These are phyloP conservation scores for Rutstroemia sp. DNA, from an alignment of 2,329 filamentous ascomycete species.

Conservation along the genomic window DNA sequence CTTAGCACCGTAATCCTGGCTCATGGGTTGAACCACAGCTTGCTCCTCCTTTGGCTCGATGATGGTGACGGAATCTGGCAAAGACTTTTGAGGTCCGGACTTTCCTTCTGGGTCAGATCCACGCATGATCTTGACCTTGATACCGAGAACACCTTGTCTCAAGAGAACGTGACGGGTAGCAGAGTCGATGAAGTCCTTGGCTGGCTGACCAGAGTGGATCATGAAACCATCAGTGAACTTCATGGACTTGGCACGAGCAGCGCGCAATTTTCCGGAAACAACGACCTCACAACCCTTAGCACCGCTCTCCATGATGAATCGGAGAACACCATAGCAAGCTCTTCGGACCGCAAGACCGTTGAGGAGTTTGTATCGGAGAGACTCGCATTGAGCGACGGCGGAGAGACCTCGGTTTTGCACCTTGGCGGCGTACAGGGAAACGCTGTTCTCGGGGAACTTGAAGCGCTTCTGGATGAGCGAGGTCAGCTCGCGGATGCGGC, in stretches of 20 bases:
- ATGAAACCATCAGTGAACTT: conserved; percentile 99
- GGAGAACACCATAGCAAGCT: conserved; percentile 99
- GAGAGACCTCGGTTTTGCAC: conserved; percentile 99
- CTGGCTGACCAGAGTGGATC: conserved; percentile 99
- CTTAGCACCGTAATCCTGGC: conserved; percentile 99
- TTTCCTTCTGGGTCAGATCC: conserved; percentile 99
- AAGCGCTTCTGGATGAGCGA: conserved; percentile 99
- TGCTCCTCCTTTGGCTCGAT: conserved; percentile 99
- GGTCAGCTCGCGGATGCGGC: conserved; percentile 99
- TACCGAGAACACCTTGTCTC: conserved; percentile 98
- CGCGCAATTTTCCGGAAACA: conserved; percentile 97
- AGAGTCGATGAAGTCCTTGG: conserved; percentile 98
- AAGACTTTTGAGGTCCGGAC: conserved; percentile 91
- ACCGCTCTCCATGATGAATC: conserved; percentile 99
- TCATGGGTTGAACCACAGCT: conserved; percentile 87
- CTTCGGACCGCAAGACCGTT: conserved; percentile 98
- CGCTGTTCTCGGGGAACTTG: conserved; percentile 99
- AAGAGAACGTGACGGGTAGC: conserved; percentile 99
- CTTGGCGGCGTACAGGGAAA: conserved; percentile 99
- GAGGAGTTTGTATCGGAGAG: conserved; percentile 99
- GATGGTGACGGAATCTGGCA: conserved; percentile 97
- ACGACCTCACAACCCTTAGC: conserved; percentile 99
- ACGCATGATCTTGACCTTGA: conserved; percentile 99
- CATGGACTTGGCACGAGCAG: conserved; percentile 99
- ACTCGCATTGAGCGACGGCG: conserved; percentile 99